Conservation (phyloP, 108 stramenopile species). For the Cafeteria roenbergensis region DNA sequence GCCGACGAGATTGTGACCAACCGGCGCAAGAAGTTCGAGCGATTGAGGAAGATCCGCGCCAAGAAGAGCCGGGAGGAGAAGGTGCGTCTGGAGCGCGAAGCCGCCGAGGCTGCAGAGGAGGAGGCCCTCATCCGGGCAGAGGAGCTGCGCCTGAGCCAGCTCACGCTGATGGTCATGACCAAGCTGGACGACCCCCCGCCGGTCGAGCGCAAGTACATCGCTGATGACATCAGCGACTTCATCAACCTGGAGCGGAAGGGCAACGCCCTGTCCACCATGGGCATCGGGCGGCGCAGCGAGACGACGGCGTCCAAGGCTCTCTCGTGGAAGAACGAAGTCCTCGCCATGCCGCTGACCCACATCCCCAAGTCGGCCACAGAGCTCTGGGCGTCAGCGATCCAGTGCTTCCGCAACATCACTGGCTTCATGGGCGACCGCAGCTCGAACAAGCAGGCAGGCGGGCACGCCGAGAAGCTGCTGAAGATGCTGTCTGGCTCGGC, state of each 20-base stretch:
- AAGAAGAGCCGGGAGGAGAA: not conserved
- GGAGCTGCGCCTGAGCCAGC: constrained; percentile 2
- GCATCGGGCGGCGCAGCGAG: constrained; percentile 21
- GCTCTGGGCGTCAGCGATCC: constrained; percentile 16
- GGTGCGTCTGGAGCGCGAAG: not conserved
- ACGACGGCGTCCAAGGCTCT: constrained; percentile 19
- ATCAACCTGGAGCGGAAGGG: constrained; percentile 31
- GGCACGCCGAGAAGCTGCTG: constrained; percentile 25
- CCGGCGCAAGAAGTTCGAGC: not conserved
- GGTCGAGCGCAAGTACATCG: constrained; percentile 13
- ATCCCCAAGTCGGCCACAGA: constrained; percentile 18
- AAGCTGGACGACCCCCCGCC: constrained; percentile 5
- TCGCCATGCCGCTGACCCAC: constrained; percentile 21
- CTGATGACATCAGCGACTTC: constrained; percentile 22
- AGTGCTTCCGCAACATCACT: constrained; percentile 25
- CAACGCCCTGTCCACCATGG: too few relatives aligned
- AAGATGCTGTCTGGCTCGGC: constrained; percentile 9
- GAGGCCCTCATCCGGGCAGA: constrained; percentile 5
- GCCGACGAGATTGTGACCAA: not conserved
- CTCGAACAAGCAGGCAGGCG: constrained; percentile 13
- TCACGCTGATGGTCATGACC: constrained; percentile 4
- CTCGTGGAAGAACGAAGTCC: constrained; percentile 24
- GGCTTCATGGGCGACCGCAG: constrained; percentile 36
- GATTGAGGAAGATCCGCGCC: not conserved
- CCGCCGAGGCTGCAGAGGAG: constrained; percentile 5